Conservation (phyloP, 805 yeast species). For the Sugiyamaella floridensis region DNA sequence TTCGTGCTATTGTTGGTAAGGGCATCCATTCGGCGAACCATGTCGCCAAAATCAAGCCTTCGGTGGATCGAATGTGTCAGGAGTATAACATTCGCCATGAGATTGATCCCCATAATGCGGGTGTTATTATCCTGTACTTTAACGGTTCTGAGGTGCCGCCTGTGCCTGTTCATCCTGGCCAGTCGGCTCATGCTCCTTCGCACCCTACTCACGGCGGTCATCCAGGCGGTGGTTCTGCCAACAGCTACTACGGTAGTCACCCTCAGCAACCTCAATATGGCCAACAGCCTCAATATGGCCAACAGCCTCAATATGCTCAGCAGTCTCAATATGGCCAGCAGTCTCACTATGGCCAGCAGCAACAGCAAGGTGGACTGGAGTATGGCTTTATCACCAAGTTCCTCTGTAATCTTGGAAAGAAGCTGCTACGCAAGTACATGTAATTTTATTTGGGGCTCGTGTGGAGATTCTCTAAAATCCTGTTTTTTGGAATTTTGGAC, state of each 20-base stretch:
- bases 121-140: conserved; percentile 51
- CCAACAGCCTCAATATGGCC: conserved; percentile 7
- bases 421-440: conserved; percentile 5
- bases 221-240: conserved; percentile 9
- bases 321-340: conserved; percentile 14
- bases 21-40: conserved; percentile 80
- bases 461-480: too few species aligned
- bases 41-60: conserved; percentile 83
- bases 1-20: conserved; percentile 87
- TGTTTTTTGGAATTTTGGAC: background rate
- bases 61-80: conserved; percentile 68
- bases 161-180: conserved; percentile 6
- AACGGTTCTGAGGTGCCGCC: background rate
- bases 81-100: conserved; percentile 56
- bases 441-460: background rate
- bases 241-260: conserved; percentile 1
- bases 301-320: conserved; percentile 15
- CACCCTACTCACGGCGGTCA: conserved; percentile 8
- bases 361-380: conserved; percentile 23
- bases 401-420: conserved; percentile 18
- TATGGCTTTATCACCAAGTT: conserved; percentile 15
- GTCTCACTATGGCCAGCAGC: conserved; percentile 18
- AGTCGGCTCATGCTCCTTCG: conserved; percentile 5
- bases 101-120: conserved; percentile 66
- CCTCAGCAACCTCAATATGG: conserved; percentile 3